phyloP scores from a whole-genome alignment of 164 flowering plant species.

The Liquidambar formosana region DNA sequence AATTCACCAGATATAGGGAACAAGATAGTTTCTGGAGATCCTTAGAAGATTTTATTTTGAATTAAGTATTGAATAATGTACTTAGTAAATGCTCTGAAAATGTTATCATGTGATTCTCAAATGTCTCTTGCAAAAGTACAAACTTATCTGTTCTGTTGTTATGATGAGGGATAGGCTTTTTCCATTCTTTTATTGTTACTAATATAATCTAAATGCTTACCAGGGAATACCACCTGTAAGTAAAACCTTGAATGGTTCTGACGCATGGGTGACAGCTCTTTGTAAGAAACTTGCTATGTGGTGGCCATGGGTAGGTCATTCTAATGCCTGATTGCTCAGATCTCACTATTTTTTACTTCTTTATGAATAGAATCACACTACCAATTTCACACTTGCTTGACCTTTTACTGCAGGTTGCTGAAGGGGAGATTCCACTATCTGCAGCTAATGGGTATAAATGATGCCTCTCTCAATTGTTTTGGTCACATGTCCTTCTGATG shows the following conservation, averaged over 20 bases:
- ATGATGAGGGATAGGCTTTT: neutral
- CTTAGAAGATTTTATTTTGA: too few species aligned
- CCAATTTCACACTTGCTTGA: neutral
- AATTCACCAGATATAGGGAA: too few species aligned
- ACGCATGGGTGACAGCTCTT: conserved; percentile 70
- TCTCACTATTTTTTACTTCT: neutral
- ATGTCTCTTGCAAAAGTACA: neutral
- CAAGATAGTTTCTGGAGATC: too few species aligned
- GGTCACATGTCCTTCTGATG: neutral
- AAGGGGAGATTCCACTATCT: conserved; percentile 66
- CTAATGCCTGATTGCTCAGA: neutral
- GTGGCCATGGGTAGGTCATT: conserved; percentile 90
- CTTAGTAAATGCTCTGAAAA: too few species aligned
- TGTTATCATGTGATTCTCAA: too few species aligned
- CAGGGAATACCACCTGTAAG: conserved; percentile 81
- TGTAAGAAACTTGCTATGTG: conserved; percentile 67
- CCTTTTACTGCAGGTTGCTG: conserved; percentile 66
- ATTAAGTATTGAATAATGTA: too few species aligned
- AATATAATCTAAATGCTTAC: neutral
- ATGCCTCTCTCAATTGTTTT: conserved; percentile 1
- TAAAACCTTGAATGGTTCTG: conserved; percentile 46
- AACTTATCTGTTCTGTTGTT: neutral
- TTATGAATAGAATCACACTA: neutral
- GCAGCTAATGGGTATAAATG: conserved; percentile 58
- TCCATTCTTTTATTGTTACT: neutral